Evolutionary conservation across 208 protist species (phyloP), one percentile per base, ranked within the genome.

Genomic region (Hexamita inflata): DNA sequence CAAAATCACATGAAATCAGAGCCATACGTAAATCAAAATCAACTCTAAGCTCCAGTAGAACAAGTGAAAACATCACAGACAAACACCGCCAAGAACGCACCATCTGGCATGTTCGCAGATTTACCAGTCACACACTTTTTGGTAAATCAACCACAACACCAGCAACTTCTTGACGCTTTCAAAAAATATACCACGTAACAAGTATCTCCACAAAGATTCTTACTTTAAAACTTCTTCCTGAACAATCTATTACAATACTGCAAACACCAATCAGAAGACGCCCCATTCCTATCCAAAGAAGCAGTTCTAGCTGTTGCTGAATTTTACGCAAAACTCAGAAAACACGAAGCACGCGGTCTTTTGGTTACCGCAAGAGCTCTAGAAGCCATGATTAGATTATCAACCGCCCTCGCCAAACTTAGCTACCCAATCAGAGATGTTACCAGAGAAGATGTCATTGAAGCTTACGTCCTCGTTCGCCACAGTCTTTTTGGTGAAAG

Each of bases 381-480:
- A 15, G 60, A 66, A 30, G 15, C 60, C 19, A 38, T 66, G 60
- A 66, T 66, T 66, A n/a, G 60, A 15, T 30, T 66, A 34, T 15
- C 60, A 38, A 66, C 60, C 24, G 60, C 60, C 15, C 30, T 66
- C 15, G 34, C 60, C 24, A 66, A 66, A 30, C 34, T 66, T 15
- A 66, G 60, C 60, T 66, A 38, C 19, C 60, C 60, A 24, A 15
- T 30, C 26, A n/a, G 60, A 19, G 34, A 66, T 13, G 60, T 66
- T 38, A 30, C 15, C 24, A 13, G 24, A n/a, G 60, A 66, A 30
- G 60, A 66, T 38, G 60, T 66, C 60, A n/a, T 66, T 66, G 60
- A 66, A 30, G 60, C 60, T 15, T 66, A 66, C 60, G 30, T 66
- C 15, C 34, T 66, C 13, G 15, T 66, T 15, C 24, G 15, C 15